Conservation (phyloP, 2,329 filamentous ascomycete species). For the Coniochaeta sp. region DNA sequence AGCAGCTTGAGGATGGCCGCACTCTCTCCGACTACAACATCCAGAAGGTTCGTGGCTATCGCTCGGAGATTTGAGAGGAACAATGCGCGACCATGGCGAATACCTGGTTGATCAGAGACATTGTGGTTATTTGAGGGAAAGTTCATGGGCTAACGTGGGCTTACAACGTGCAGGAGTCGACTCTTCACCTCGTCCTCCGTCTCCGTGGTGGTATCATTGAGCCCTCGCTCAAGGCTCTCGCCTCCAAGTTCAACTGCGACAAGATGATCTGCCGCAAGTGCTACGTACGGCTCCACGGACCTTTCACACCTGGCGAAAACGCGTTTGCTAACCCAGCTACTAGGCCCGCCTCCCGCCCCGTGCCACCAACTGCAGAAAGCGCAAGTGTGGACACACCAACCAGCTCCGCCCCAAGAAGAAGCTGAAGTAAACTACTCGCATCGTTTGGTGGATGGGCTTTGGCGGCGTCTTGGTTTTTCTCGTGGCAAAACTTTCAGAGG, state of each 20-base stretch:
- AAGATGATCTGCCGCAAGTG: conserved; percentile 99
- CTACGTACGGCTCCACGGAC: conserved; percentile 63
- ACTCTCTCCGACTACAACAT: conserved; percentile 99
- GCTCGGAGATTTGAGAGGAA: neutral
- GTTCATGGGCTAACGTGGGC: conserved; percentile 4
- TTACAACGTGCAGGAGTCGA: conserved; percentile 67
- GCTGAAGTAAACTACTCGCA: conserved; percentile 71
- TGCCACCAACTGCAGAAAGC: conserved; percentile 99
- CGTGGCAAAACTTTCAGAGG: conserved; percentile 11
- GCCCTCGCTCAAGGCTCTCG: conserved; percentile 96
- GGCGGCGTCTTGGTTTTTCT: conserved; percentile 29
- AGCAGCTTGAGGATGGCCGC: conserved; percentile 98
- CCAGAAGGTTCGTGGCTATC: conserved; percentile 68
- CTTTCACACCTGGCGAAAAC: neutral
- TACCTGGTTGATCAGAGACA: neutral
- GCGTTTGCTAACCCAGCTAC: conserved; percentile 14
- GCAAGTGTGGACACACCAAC: conserved; percentile 99
- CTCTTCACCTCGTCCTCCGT: conserved; percentile 95
- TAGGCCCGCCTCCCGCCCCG: conserved; percentile 83
- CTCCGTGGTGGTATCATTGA: conserved; percentile 99
- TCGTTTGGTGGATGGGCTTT: conserved; percentile 12
- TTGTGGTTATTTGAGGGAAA: neutral
- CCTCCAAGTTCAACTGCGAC: conserved; percentile 99
- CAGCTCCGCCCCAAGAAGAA: conserved; percentile 99
- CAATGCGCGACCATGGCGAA: neutral